A percentile compares a stretch with the other conserved stretches of the same genome.
phyloP scores from a whole-genome alignment of 1,284 basidiomycete species.

The Fomitopsis palustris region DNA sequence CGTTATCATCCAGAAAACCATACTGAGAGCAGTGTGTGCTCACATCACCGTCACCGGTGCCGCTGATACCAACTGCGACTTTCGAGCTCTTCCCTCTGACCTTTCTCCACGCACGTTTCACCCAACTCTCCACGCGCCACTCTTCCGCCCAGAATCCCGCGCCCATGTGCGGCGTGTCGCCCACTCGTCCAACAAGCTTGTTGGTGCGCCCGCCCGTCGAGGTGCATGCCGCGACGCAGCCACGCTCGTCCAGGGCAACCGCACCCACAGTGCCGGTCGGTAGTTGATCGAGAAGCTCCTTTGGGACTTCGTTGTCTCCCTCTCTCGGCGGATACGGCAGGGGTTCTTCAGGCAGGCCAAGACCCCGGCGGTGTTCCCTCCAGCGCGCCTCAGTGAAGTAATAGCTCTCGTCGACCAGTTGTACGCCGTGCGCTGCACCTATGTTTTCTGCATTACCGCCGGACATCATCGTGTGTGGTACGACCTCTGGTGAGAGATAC shows the following conservation, averaged over 20 bases:
- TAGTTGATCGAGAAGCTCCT: slow-evolving; percentile 47
- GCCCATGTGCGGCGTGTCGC: slow-evolving; percentile 78
- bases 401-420: slow-evolving; percentile 68
- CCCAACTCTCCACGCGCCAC: slow-evolving; percentile 48
- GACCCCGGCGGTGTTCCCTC: slow-evolving; percentile 67
- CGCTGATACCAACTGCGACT: slow-evolving; percentile 71
- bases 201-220: slow-evolving; percentile 83
- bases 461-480: slow-evolving; percentile 70
- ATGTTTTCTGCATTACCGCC: slow-evolving; percentile 60
- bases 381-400: slow-evolving; percentile 74
- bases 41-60: slow-evolving; percentile 83
- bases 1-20: background rate
- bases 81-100: slow-evolving; percentile 33
- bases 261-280: slow-evolving; percentile 83
- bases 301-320: slow-evolving; percentile 17
- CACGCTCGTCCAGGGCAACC: slow-evolving; percentile 70
- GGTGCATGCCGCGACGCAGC: slow-evolving; percentile 70
- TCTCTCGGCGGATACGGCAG: slow-evolving; percentile 33
- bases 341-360: slow-evolving; percentile 69
- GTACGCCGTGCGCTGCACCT: slow-evolving; percentile 49
- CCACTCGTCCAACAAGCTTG: slow-evolving; percentile 76
- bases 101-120: slow-evolving; percentile 38
- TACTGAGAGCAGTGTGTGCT: slow-evolving; percentile 3
- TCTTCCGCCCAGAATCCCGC: slow-evolving; percentile 81
- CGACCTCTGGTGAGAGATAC: slow-evolving; percentile 58